Evolutionary conservation across 1,284 basidiomycete species (phyloP), one percentile per base, ranked within the genome.

Genomic region (Bondarzewia mesenterica): DNA sequence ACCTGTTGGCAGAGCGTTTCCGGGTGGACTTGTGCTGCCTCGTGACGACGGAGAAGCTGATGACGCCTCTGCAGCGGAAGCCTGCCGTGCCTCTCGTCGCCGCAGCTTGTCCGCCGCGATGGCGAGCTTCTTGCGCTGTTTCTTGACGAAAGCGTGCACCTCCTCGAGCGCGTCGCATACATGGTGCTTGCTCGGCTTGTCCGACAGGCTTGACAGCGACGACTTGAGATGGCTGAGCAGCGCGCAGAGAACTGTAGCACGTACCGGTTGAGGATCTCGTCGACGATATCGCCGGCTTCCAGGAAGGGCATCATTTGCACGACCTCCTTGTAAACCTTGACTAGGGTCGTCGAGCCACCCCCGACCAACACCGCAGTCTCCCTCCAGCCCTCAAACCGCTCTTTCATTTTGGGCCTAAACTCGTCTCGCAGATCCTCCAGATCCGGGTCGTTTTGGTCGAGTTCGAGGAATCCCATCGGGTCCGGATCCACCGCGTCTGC

Each of bases 371-470:
- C 43, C 7, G 66, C 70, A 0, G 70, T 59, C 16, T 69, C 64
- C 20, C 65, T 57, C 82, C 82, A 85, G 8, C 73, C 73, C 16
- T 75, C 71, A 38, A 83, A 75, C 2, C 78, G 69, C 21, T 66
- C 66, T 59, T 75, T 77, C 55, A 82, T 58, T 50, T 68, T 68
- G 0, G 82, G 82, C 42, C 73, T 63, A 44, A 76, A 77, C 59
- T 82, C 78, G 42, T 82, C 80, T 40, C 73, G 63, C 39, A 83
- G 49, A 44, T 82, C 78, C 26, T 78, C 77, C 42, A 76, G 56
- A 51, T 82, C 80, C 1, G 75, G 67, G 49, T 84, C 82, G 18
- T 63, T 58, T 12, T 65, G 64, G 32, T 78, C 74, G n/a, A 77
- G 46, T 44, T 80, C 79, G 22, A 79, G 62, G 53, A 73, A 75